phyloP scores from a whole-genome alignment of 1,284 basidiomycete genomes.

The Microstroma glucosiphilum region DNA sequence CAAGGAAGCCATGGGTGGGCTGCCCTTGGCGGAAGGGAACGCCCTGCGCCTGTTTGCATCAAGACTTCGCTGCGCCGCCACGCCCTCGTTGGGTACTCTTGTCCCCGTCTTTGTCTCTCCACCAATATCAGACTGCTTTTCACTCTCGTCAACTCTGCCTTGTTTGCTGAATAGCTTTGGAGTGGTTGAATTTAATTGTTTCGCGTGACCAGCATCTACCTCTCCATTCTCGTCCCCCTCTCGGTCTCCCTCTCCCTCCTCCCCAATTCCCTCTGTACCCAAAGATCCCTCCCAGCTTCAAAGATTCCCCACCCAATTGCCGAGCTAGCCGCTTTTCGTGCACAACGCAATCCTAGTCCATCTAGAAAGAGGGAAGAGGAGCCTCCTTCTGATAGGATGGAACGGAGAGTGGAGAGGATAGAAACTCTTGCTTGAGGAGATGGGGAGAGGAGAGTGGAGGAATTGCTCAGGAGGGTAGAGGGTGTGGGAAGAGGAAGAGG shows the following conservation, averaged over 20 bases:
- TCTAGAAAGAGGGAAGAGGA: constrained; percentile 28
- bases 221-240: not conserved
- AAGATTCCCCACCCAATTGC: constrained; percentile 50
- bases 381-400: constrained; percentile 20
- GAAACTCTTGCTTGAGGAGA: constrained; percentile 14
- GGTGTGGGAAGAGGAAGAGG: too few species aligned
- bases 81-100: too few species aligned
- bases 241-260: not conserved
- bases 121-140: not conserved
- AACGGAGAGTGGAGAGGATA: constrained; percentile 28
- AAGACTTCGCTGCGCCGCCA: too few species aligned
- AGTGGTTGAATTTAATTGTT: too few species aligned
- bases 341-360: constrained; percentile 43
- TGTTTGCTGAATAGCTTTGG: too few species aligned
- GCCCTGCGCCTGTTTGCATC: too few species aligned
- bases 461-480: not conserved
- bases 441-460: constrained; percentile 7
- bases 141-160: too few species aligned
- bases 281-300: constrained; percentile 29
- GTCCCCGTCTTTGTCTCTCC: not conserved
- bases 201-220: not conserved
- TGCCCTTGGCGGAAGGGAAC: too few species aligned
- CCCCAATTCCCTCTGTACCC: constrained; percentile 16
- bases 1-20: too few species aligned
- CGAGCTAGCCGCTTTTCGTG: constrained; percentile 43